Base-by-base conservation (phyloP, 2,329 filamentous ascomycete genomes). In the Dactylellina leptospora region DNA sequence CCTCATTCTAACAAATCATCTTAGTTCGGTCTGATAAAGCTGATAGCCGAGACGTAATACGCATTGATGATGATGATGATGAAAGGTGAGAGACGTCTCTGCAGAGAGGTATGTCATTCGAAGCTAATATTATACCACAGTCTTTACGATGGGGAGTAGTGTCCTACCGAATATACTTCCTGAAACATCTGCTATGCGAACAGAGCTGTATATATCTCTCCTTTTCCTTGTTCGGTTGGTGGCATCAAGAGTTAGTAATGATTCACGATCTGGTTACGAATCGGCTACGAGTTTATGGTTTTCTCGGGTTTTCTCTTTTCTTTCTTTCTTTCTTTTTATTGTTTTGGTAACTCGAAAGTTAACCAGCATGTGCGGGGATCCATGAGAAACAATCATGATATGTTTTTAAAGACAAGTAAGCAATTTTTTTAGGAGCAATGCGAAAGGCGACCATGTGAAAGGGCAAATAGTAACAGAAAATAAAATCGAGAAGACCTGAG, bases 51-150 rank as follows among this genome's bases (percentile, higher is more conserved):
- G 73, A 58, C 8, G 55, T 75, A 28, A 56, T 76, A 44, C 44
- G 56, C 23, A 54, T 76, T 11, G 73, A 75, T 45, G 74, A 75
- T 11, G 73, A 75, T 45, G 74, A 75, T 22, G 75, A 76, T 25
- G 75, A 76, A 45, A 71, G 66, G 66, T 63, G 40, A 9, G n/a
- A 6, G 51, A 16, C 13, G 11, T 1, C 8, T 16, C 13, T 40
- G n/a, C n/a, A n/a, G n/a, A n/a, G n/a, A 9, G 10, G 11, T 40
- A 40, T 11, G 2, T n/a, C 11, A 40, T 5, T n/a, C 5, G 36
- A 11, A 40, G 22, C 62, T 60, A 23, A 59, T 25, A 3, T 23
- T 30, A 33, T 6, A 28, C 56, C 18, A 9, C 18, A 71, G 66
- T 23, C 6, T 71, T 38, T 71, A 71, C 51, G 54, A 62, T 55